Evolutionary conservation across 495 filamentous ascomycete genomes (phyloP).

Genomic region (Hypoxylon fuscum): DNA sequence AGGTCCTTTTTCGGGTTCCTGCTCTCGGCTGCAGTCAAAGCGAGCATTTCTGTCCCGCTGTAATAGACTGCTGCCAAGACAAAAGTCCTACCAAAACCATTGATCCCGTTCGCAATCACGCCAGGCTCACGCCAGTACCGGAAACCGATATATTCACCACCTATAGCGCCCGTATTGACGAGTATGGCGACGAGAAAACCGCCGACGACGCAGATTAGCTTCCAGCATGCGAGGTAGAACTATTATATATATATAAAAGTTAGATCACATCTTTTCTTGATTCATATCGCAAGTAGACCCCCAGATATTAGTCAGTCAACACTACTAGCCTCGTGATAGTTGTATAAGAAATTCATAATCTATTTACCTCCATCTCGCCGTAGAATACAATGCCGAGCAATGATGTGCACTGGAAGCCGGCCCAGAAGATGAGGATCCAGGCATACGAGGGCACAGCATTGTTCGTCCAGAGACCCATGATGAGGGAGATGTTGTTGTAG

Average conservation of each 20-base stretch:
- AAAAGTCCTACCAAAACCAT: slow-evolving; percentile 72
- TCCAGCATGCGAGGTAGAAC: slow-evolving; percentile 57
- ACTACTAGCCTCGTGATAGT: too few relatives aligned
- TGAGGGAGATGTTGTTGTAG: slow-evolving; percentile 40
- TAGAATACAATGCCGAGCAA: slow-evolving; percentile 56
- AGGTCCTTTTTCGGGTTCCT: slow-evolving; percentile 71
- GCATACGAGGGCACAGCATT: slow-evolving; percentile 55
- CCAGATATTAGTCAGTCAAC: too few relatives aligned
- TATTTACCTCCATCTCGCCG: slow-evolving; percentile 49
- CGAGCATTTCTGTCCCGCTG: slow-evolving; percentile 78
- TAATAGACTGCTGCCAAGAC: slow-evolving; percentile 76
- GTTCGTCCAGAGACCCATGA: slow-evolving; percentile 41
- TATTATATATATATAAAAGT: slow-evolving; percentile 11
- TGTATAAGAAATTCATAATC: background rate
- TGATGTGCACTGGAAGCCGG: slow-evolving; percentile 52
- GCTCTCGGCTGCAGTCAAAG: slow-evolving; percentile 73
- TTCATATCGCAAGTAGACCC: too few relatives aligned
- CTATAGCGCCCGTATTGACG: slow-evolving; percentile 52
- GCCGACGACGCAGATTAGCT: slow-evolving; percentile 54
- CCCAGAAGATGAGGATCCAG: slow-evolving; percentile 68
- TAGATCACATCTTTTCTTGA: background rate
- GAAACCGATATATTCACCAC: slow-evolving; percentile 59
- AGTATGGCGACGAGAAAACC: slow-evolving; percentile 58
- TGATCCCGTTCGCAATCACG: slow-evolving; percentile 65
- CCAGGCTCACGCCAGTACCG: slow-evolving; percentile 72